A percentile compares a stretch with the other conserved stretches of the same genome.
Conservation (phyloP, 305 asterid species). For the Fraxinus nigra region DNA sequence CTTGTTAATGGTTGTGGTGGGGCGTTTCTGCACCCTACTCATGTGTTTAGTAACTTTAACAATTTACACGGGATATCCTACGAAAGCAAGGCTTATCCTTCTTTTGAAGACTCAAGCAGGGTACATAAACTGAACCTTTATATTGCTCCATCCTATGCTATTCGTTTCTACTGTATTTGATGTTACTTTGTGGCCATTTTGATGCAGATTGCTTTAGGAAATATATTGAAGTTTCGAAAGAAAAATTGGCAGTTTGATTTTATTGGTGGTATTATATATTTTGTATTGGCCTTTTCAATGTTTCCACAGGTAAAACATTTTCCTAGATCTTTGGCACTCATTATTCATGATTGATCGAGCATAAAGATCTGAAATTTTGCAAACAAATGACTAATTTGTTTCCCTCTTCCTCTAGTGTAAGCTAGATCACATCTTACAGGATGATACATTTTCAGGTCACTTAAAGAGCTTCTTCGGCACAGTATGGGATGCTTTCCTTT, state of each 20-base stretch:
- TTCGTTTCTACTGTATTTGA: constrained; percentile 17
- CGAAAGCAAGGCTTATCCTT: constrained; percentile 87
- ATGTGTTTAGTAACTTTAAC: constrained; percentile 74
- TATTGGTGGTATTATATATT: constrained; percentile 94
- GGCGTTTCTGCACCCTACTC: constrained; percentile 99
- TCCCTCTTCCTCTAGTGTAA: constrained; percentile 63
- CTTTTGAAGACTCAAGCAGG: constrained; percentile 98
- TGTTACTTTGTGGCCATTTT: constrained; percentile 19
- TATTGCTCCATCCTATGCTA: constrained; percentile 9
- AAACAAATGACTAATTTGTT: constrained; percentile 27
- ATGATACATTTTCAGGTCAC: constrained; percentile 78
- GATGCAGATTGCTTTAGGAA: constrained; percentile 97
- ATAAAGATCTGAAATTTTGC: background rate
- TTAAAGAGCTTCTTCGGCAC: constrained; percentile 76
- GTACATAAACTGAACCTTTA: constrained; percentile 35
- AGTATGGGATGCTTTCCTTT: constrained; percentile 75
- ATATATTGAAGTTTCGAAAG: constrained; percentile 95
- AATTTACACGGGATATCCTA: constrained; percentile 57
- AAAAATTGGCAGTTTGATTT: constrained; percentile 99
- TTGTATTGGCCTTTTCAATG: constrained; percentile 84
- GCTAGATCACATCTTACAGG: constrained; percentile 89
- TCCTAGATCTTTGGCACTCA: background rate
- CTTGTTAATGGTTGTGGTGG: constrained; percentile 99
- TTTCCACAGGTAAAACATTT: constrained; percentile 79
- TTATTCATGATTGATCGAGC: constrained; percentile 9